Evolutionary conservation across 805 yeast species (phyloP).

Genomic region (Torulaspora gathmanii): DNA sequence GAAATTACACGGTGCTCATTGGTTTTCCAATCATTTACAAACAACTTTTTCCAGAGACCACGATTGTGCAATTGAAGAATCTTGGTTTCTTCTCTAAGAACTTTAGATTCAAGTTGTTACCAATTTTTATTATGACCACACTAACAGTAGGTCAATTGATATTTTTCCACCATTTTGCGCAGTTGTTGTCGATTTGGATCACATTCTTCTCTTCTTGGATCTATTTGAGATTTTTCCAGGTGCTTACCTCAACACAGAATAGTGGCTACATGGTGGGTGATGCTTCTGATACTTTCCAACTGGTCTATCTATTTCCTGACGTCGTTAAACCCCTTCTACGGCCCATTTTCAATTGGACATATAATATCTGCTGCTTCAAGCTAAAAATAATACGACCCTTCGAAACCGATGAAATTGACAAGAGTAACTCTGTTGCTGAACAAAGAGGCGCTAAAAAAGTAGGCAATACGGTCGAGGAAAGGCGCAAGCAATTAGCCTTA

Average conservation of each 20-base stretch:
- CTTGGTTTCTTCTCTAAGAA: constrained; percentile 38
- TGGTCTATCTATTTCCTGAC: constrained; percentile 80
- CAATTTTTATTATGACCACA: constrained; percentile 41
- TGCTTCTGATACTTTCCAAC: constrained; percentile 83
- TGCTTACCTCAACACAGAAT: constrained; percentile 33
- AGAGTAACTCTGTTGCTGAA: constrained; percentile 64
- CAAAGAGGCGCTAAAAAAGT: constrained; percentile 44
- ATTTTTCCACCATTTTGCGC: constrained; percentile 44
- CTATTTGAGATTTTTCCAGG: constrained; percentile 74
- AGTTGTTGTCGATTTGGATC: constrained; percentile 45
- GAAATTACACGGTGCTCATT: constrained; percentile 51
- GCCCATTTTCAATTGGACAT: constrained; percentile 45
- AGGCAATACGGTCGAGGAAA: constrained; percentile 49
- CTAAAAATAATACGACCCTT: constrained; percentile 56
- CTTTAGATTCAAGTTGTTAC: constrained; percentile 58
- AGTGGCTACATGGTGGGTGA: constrained; percentile 54
- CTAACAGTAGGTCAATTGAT: constrained; percentile 32
- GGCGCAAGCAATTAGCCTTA: constrained; percentile 72
- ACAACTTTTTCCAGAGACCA: constrained; percentile 60
- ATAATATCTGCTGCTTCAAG: constrained; percentile 36
- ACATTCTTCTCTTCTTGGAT: constrained; percentile 68
- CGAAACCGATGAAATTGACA: constrained; percentile 63
- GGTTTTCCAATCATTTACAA: constrained; percentile 62
- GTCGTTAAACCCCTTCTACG: constrained; percentile 47
- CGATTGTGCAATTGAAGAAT: constrained; percentile 46